Base-by-base conservation (phyloP, 1,284 basidiomycete genomes). In the Cystobasidium slooffiae region DNA sequence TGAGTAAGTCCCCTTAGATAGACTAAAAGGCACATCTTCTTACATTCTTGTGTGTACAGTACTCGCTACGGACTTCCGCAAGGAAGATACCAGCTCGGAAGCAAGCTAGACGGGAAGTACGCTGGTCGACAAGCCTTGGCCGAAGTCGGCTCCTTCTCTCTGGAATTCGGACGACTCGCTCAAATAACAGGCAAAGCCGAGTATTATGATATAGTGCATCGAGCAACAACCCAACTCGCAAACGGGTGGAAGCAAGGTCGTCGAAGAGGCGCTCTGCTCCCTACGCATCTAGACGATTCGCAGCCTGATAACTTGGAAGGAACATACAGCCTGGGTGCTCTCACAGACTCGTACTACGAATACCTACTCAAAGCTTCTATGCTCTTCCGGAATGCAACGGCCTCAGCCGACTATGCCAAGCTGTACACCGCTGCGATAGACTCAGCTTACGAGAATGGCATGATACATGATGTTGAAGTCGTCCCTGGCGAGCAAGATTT, bases 341-440 rank as follows among this genome's bases (percentile, higher is more conserved):
- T 62, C 12, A 53, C 69, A 4, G 69, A 72, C 37, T 83, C 81
- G 22, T 87, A 86, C 80, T 87, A 86, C 51, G 86, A 87, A 78
- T 87, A 87, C 78, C 82, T 87, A 18, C 83, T 86, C 83, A 86
- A 86, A 79, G 81, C 83, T 75, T 83, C 85, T 78, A 83, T 85
- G 77, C 81, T 86, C 5, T 80, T 72, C 49, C 59, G 69, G 2
- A 72, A 72, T 44, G 52, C 69, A 8, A 72, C 59, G 52, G 58
- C 61, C 1, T 46, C 69, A 10, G 10, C 44, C 2, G 46, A 55
- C 10, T 64, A 63, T 31, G 20, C n/a, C 8, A 37, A 44, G 10
- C 24, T 64, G 31, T 72, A 72, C 37, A 43, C 6, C 3, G 59
- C 58, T 10, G 69, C 69, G 24, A 55, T 72, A 14, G 69, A 72